Evolutionary conservation across 495 filamentous ascomycete genomes (phyloP).

Genomic region (Daldinia vernicosa): DNA sequence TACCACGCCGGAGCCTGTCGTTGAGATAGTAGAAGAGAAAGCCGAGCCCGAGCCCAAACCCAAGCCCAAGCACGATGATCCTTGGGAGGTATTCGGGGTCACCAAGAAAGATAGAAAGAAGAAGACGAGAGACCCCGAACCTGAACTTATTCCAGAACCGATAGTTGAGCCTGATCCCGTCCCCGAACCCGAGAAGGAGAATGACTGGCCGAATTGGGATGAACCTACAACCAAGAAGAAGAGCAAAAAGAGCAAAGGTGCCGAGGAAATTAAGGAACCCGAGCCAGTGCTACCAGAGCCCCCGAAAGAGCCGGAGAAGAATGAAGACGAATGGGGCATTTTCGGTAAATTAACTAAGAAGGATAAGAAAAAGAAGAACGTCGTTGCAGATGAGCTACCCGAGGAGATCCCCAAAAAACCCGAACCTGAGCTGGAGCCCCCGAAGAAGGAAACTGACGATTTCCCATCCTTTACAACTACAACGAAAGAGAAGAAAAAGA

Average conservation of each 20-base stretch:
- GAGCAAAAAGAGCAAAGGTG: slow-evolving; percentile 31
- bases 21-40: not conserved
- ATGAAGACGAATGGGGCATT: slow-evolving; percentile 6
- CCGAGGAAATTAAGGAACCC: slow-evolving; percentile 27
- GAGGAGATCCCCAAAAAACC: slow-evolving; percentile 28
- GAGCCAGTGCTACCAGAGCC: slow-evolving; percentile 26
- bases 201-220: slow-evolving; percentile 11
- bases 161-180: slow-evolving; percentile 20
- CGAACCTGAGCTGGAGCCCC: slow-evolving; percentile 39
- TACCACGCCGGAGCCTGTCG: not conserved
- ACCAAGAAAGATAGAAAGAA: slow-evolving; percentile 6
- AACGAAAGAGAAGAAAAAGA: not conserved
- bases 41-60: not conserved
- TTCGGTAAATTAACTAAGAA: slow-evolving; percentile 8
- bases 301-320: slow-evolving; percentile 34
- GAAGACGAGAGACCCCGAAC: not conserved
- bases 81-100: not conserved
- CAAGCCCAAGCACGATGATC: not conserved
- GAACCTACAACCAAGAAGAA: slow-evolving; percentile 22
- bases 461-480: not conserved
- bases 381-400: slow-evolving; percentile 15
- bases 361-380: slow-evolving; percentile 38
- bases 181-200: slow-evolving; percentile 33
- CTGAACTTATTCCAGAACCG: slow-evolving; percentile 20
- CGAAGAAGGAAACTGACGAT: slow-evolving; percentile 32